phyloP scores from a whole-genome alignment of 1,284 basidiomycete genomes.

The Marasmius fiardii region DNA sequence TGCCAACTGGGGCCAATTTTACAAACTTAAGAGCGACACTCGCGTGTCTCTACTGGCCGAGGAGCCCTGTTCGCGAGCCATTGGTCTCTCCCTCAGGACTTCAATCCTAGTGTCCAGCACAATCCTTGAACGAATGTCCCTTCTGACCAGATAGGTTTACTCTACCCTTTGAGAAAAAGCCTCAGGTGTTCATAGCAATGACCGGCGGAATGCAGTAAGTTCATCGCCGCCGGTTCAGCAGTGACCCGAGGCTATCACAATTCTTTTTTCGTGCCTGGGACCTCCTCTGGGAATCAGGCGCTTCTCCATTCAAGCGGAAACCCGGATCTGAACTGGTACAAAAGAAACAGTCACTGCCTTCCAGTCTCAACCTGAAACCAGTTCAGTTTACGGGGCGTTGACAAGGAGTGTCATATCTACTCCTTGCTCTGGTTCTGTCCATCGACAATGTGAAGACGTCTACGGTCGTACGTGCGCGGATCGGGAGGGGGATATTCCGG shows the following conservation, averaged over 20 bases:
- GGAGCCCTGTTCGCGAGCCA: no score
- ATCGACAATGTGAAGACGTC: no score
- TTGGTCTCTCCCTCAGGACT: no score
- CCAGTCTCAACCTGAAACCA: conserved; percentile 16
- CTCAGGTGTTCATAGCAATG: no score
- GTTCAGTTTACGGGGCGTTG: conserved; percentile 15
- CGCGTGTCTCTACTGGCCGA: no score
- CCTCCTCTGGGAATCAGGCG: conserved; percentile 15
- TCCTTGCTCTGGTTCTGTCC: background rate
- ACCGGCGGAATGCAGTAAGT: no score
- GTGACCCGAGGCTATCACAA: background rate
- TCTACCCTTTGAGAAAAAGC: no score
- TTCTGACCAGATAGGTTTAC: no score
- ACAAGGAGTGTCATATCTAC: conserved; percentile 13
- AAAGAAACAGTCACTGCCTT: conserved; percentile 15
- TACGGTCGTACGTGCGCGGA: conserved; percentile 20
- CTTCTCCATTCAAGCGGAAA: background rate
- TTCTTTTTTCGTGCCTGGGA: conserved; percentile 18
- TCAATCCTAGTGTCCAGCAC: no score
- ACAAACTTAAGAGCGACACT: no score
- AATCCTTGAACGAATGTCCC: no score
- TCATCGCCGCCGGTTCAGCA: conserved; percentile 12
- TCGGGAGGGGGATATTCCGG: conserved; percentile 26
- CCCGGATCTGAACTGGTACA: background rate
- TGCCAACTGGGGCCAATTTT: no score